A percentile compares a stretch with the other conserved stretches of the same genome.
These are phyloP conservation scores for Cladophialophora immunda DNA, from an alignment of 2,329 filamentous ascomycete genomes.

Conservation along the genomic window DNA sequence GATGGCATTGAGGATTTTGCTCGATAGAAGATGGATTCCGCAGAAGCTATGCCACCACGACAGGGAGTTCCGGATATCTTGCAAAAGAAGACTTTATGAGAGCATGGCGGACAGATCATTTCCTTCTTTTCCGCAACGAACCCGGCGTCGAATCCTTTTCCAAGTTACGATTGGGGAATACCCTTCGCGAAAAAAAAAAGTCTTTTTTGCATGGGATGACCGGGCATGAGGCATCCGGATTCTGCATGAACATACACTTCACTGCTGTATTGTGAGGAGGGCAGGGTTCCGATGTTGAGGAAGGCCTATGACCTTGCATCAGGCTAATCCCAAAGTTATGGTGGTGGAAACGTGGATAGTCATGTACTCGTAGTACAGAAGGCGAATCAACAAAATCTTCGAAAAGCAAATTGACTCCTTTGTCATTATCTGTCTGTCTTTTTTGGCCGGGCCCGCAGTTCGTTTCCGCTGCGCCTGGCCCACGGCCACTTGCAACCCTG, in stretches of 20 bases:
- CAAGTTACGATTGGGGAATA: conserved; percentile 27
- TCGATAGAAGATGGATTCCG: conserved; percentile 61
- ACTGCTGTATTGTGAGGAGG: conserved; percentile 37
- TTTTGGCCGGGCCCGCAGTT: neutral
- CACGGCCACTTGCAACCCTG: neutral
- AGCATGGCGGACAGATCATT: conserved; percentile 44
- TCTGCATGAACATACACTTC: conserved; percentile 39
- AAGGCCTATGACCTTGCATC: conserved; percentile 41
- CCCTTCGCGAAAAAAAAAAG: conserved; percentile 48
- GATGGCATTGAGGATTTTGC: conserved; percentile 45
- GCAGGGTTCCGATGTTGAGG: conserved; percentile 42
- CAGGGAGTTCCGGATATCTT: conserved; percentile 85
- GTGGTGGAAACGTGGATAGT: conserved; percentile 33
- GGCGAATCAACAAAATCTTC: conserved; percentile 36
- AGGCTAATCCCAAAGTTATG: conserved; percentile 27
- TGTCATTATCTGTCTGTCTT: conserved; percentile 1
- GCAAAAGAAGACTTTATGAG: conserved; percentile 56
- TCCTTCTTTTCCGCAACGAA: conserved; percentile 50
- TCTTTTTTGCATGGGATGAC: conserved; percentile 42
- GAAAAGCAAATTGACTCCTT: conserved; percentile 31
- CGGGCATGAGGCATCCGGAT: conserved; percentile 42
- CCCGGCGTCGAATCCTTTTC: conserved; percentile 21
- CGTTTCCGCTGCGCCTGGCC: neutral
- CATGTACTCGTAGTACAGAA: conserved; percentile 38
- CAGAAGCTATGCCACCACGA: conserved; percentile 59